Percentiles rank a stretch among this genome's conserved stretches.
Conservation (phyloP, 2,329 filamentous ascomycete species). For the Thielaviopsis euricoi region DNA sequence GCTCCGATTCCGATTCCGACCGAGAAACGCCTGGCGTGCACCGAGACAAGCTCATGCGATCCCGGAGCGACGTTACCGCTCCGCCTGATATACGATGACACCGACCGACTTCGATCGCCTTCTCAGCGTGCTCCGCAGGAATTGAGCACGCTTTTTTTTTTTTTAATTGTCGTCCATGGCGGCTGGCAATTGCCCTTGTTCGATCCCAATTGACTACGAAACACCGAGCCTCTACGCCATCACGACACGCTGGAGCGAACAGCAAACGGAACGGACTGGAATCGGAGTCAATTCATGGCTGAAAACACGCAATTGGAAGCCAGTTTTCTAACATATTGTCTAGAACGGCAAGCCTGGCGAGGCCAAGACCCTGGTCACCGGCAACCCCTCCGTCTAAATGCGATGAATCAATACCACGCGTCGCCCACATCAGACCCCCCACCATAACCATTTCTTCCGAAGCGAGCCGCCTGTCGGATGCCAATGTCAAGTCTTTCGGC, state of each 20-base stretch:
- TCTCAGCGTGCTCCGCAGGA: too few species aligned
- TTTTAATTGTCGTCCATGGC: neutral
- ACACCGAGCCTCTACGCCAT: neutral
- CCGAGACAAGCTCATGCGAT: neutral
- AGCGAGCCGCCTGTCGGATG: neutral
- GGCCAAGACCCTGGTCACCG: constrained; percentile 44
- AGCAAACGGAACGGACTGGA: neutral
- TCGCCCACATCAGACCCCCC: too few species aligned
- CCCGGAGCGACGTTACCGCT: neutral
- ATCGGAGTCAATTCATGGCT: neutral
- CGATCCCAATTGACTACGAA: neutral
- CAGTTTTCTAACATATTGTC: constrained; percentile 14
- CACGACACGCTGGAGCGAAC: neutral
- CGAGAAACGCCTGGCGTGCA: neutral
- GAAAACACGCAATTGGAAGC: neutral
- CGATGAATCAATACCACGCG: neutral
- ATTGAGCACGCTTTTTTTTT: too few species aligned
- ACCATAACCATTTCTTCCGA: neutral
- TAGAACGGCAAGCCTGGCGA: constrained; percentile 89
- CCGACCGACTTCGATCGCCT: neutral
- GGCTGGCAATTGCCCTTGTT: neutral
- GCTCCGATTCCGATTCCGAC: neutral
- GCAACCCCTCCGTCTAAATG: constrained; percentile 20
- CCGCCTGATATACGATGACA: neutral
- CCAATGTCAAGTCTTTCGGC: neutral